Evolutionary conservation across 1,284 basidiomycete genomes (phyloP).

Genomic region (Tilletiopsis washingtonensis): DNA sequence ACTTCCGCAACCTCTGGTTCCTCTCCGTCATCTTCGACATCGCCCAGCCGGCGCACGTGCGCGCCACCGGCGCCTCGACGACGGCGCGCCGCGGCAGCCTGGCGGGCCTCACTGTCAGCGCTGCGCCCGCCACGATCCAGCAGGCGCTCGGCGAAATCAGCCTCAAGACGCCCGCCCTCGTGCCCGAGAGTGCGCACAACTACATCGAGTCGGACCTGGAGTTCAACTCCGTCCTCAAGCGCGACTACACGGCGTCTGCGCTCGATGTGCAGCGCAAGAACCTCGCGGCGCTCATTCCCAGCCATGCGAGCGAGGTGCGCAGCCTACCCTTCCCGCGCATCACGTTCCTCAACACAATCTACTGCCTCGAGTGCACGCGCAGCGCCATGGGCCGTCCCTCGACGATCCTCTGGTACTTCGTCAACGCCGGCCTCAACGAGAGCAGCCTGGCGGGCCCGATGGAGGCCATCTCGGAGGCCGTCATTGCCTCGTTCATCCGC

Average conservation of each 20-base stretch:
- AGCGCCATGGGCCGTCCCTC: conserved; percentile 72
- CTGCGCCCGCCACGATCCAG: not conserved
- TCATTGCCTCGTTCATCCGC: conserved; percentile 47
- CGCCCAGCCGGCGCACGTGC: conserved; percentile 38
- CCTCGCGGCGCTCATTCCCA: conserved; percentile 55
- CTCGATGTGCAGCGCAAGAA: conserved; percentile 38
- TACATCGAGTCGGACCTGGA: conserved; percentile 82
- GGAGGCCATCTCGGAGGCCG: conserved; percentile 79
- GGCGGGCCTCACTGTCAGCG: conserved; percentile 1
- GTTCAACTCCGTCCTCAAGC: conserved; percentile 76
- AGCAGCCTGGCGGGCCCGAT: conserved; percentile 63
- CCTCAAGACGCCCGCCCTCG: conserved; percentile 74
- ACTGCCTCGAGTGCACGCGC: conserved; percentile 81
- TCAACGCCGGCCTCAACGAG: conserved; percentile 75
- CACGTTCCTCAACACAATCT: conserved; percentile 77
- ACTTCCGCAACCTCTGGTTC: conserved; percentile 94
- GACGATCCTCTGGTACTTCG: conserved; percentile 77
- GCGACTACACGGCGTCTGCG: conserved; percentile 47
- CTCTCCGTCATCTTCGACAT: conserved; percentile 77
- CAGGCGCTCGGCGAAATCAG: conserved; percentile 66
- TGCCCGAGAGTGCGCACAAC: conserved; percentile 74
- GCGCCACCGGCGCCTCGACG: conserved; percentile 1
- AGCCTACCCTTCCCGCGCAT: conserved; percentile 73
- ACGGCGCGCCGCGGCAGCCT: not conserved
- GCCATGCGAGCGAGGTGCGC: conserved; percentile 65